Evolutionary conservation across 2,329 filamentous ascomycete genomes (phyloP).

Genomic region (Botrytis paeoniae): DNA sequence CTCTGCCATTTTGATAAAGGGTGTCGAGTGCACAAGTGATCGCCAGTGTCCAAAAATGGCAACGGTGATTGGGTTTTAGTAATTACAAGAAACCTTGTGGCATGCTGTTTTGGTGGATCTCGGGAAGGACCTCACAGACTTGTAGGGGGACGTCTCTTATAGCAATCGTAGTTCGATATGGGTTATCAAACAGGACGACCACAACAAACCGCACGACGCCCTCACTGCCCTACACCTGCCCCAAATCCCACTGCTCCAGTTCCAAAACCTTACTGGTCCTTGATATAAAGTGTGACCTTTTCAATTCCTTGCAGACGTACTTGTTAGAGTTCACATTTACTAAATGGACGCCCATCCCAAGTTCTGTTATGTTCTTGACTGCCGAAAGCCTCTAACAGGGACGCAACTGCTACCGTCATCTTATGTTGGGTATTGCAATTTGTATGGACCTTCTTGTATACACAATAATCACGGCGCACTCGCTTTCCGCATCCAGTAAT

Average conservation of each 20-base stretch:
- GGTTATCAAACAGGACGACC: conserved; percentile 27
- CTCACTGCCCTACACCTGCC: not conserved
- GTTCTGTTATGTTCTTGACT: not conserved
- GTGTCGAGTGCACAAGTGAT: conserved; percentile 26
- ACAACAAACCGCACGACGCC: conserved; percentile 29
- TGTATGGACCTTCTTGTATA: not conserved
- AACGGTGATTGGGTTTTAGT: conserved; percentile 16
- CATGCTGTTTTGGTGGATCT: conserved; percentile 24
- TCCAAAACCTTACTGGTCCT: not conserved
- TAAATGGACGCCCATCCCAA: not conserved
- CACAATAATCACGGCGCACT: not conserved
- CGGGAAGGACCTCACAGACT: conserved; percentile 29
- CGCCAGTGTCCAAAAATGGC: conserved; percentile 29
- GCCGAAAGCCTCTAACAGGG: not conserved
- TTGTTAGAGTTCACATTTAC: not conserved
- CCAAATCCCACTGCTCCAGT: not conserved
- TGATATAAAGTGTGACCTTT: not conserved
- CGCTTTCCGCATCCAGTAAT: not conserved
- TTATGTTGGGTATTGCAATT: not conserved
- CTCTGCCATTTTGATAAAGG: conserved; percentile 27
- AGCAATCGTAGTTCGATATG: conserved; percentile 22
- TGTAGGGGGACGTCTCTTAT: conserved; percentile 7
- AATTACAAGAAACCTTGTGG: conserved; percentile 15
- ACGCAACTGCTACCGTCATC: not conserved
- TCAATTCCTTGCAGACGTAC: not conserved